Evolutionary conservation across 1,284 basidiomycete genomes (phyloP).

Genomic region (Sanguinoderma infundibulare): DNA sequence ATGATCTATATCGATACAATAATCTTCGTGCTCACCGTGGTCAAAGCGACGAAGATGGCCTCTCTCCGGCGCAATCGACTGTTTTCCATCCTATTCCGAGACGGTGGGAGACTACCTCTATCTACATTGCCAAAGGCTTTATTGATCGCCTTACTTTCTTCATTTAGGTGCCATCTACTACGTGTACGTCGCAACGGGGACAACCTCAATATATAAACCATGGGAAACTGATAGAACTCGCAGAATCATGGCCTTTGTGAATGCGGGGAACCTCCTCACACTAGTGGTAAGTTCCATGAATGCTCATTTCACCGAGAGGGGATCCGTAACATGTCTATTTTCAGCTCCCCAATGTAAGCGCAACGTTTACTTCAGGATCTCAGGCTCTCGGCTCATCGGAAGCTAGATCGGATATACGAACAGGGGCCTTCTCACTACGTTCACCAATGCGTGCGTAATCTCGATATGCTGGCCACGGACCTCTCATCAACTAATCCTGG

Average conservation of each 20-base stretch:
- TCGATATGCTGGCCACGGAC: too few relatives aligned
- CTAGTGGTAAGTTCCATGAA: constrained; percentile 21
- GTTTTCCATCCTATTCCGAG: constrained; percentile 17
- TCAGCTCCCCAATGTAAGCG: background rate
- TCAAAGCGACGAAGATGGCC: constrained; percentile 9
- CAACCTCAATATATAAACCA: too few relatives aligned
- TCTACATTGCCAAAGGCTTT: too few relatives aligned
- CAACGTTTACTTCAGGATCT: background rate
- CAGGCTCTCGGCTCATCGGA: too few relatives aligned
- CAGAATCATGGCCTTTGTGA: constrained; percentile 4
- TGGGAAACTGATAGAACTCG: too few relatives aligned
- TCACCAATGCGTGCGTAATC: constrained; percentile 31
- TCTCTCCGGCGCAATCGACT: background rate
- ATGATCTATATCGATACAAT: constrained; percentile 20
- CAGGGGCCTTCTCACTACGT: constrained; percentile 18
- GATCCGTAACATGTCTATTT: too few relatives aligned
- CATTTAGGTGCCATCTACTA: constrained; percentile 21
- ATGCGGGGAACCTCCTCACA: constrained; percentile 26
- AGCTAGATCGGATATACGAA: constrained; percentile 4
- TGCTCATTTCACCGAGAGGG: too few relatives aligned
- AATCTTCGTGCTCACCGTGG: constrained; percentile 15
- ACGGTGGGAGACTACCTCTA: too few relatives aligned
- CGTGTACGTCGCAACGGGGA: background rate
- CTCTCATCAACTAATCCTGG: too few relatives aligned
- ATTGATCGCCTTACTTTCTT: too few relatives aligned